Conservation (phyloP, 306 rosid genomes). For the Comarum palustre region DNA sequence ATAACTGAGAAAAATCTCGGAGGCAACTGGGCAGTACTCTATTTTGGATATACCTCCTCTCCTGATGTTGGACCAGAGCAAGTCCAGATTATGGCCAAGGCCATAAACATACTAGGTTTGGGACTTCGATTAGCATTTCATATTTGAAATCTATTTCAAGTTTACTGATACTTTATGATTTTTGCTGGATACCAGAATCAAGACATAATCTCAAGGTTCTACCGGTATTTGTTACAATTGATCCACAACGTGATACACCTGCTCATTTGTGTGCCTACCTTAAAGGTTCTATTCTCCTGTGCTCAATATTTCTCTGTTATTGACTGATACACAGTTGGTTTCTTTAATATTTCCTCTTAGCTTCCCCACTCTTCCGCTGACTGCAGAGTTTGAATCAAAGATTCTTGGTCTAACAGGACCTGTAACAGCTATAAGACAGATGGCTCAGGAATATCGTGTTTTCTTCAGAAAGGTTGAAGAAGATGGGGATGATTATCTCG, state of each 20-base stretch:
- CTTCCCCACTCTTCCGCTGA: slow-evolving; percentile 13
- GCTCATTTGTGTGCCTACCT: slow-evolving; percentile 76
- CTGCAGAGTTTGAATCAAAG: slow-evolving; percentile 75
- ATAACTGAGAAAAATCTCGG: slow-evolving; percentile 57
- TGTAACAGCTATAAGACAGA: slow-evolving; percentile 70
- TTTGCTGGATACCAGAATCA: slow-evolving; percentile 48
- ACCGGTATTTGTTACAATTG: slow-evolving; percentile 83
- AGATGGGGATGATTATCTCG: slow-evolving; percentile 83
- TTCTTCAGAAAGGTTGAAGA: slow-evolving; percentile 76
- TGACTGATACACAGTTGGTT: slow-evolving; percentile 5
- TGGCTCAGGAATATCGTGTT: slow-evolving; percentile 86
- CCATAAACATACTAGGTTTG: slow-evolving; percentile 66
- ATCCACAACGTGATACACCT: slow-evolving; percentile 89
- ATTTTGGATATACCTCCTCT: slow-evolving; percentile 88
- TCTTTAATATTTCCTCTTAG: slow-evolving; percentile 9
- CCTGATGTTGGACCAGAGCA: slow-evolving; percentile 94
- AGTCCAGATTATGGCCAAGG: slow-evolving; percentile 57
- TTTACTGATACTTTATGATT: slow-evolving; percentile 21
- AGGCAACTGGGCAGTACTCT: slow-evolving; percentile 84
- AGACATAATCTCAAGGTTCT: slow-evolving; percentile 47
- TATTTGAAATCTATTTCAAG: slow-evolving; percentile 11
- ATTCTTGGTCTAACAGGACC: slow-evolving; percentile 77
- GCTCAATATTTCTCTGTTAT: slow-evolving; percentile 2
- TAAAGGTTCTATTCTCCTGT: slow-evolving; percentile 50
- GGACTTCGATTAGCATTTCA: slow-evolving; percentile 13